Evolutionary conservation across 306 rosid species (phyloP).

Genomic region (Biancaea sappan): DNA sequence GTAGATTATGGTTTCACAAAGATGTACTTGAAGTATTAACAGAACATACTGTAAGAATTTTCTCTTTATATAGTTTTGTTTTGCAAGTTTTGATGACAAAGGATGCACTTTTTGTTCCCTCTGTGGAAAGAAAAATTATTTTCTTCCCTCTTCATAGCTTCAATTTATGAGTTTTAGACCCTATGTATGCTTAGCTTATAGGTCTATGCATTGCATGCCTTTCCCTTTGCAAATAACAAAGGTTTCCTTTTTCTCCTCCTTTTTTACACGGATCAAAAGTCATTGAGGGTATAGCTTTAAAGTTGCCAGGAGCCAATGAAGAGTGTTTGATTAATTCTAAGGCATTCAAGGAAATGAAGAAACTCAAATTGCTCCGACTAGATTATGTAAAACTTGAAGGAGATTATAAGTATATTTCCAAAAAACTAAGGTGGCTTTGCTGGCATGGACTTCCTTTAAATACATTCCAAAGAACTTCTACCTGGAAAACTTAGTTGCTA

Average conservation of each 20-base stretch:
- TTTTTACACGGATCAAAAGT: slow-evolving; percentile 32
- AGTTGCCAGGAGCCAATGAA: background rate
- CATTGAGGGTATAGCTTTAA: background rate
- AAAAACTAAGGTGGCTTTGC: slow-evolving; percentile 21
- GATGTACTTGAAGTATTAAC: background rate
- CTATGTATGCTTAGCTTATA: background rate
- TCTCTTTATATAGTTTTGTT: background rate
- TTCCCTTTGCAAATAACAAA: background rate
- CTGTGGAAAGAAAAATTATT: too few species aligned
- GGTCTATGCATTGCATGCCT: background rate
- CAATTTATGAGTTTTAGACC: background rate
- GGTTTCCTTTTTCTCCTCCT: background rate
- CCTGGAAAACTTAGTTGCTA: background rate
- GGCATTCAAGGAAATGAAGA: slow-evolving; percentile 34
- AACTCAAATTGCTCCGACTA: slow-evolving; percentile 34
- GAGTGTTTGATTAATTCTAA: background rate
- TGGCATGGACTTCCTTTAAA: background rate
- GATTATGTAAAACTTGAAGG: background rate
- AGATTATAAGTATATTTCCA: slow-evolving; percentile 15
- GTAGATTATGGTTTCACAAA: background rate
- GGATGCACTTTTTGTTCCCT: background rate
- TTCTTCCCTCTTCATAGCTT: background rate
- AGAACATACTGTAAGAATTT: background rate
- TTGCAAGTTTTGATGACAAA: background rate
- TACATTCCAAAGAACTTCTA: background rate